A percentile compares a stretch with the other conserved stretches of the same genome.
These are phyloP conservation scores for Thecaphora thlaspeos DNA, from an alignment of 1,284 basidiomycete genomes.

Conservation along the genomic window DNA sequence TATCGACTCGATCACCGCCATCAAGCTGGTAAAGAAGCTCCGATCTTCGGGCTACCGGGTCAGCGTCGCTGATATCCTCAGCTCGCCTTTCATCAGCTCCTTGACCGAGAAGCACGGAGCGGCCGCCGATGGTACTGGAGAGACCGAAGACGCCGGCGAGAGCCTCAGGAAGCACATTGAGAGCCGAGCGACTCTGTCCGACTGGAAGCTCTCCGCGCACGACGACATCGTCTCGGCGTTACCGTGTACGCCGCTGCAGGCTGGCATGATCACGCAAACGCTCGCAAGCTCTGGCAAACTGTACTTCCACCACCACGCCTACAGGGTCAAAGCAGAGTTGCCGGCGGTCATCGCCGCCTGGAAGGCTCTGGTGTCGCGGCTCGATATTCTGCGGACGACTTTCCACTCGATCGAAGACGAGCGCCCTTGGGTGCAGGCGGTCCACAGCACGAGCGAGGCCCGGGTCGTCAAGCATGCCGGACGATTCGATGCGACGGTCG, in stretches of 20 bases:
- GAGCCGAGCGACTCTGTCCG: not conserved
- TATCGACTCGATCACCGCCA: slow-evolving; percentile 52
- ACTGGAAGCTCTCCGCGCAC: slow-evolving; percentile 8
- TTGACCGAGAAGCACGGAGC: slow-evolving; percentile 23
- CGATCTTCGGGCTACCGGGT: slow-evolving; percentile 11
- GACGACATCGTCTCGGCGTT: slow-evolving; percentile 27
- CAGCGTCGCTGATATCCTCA: slow-evolving; percentile 39
- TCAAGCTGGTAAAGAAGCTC: slow-evolving; percentile 36
- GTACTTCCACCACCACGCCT: slow-evolving; percentile 46
- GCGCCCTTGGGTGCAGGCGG: slow-evolving; percentile 42
- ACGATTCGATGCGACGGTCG: slow-evolving; percentile 1
- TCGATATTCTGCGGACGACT: slow-evolving; percentile 46
- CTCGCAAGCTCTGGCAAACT: slow-evolving; percentile 31
- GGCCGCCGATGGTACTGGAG: not conserved
- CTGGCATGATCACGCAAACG: slow-evolving; percentile 51
- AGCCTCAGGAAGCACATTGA: not conserved
- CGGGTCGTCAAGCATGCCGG: slow-evolving; percentile 14
- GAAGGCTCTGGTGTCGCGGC: slow-evolving; percentile 18
- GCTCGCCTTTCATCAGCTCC: slow-evolving; percentile 27
- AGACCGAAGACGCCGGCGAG: not conserved
- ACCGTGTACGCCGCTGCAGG: slow-evolving; percentile 55
- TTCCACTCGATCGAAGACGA: slow-evolving; percentile 37
- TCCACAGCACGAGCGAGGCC: slow-evolving; percentile 12
- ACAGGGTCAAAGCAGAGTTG: slow-evolving; percentile 5
- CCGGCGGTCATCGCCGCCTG: slow-evolving; percentile 24